Evolutionary conservation across 2,329 filamentous ascomycete genomes (phyloP), one percentile per base, ranked within the genome.

Genomic region (Verticillium isaacii): DNA sequence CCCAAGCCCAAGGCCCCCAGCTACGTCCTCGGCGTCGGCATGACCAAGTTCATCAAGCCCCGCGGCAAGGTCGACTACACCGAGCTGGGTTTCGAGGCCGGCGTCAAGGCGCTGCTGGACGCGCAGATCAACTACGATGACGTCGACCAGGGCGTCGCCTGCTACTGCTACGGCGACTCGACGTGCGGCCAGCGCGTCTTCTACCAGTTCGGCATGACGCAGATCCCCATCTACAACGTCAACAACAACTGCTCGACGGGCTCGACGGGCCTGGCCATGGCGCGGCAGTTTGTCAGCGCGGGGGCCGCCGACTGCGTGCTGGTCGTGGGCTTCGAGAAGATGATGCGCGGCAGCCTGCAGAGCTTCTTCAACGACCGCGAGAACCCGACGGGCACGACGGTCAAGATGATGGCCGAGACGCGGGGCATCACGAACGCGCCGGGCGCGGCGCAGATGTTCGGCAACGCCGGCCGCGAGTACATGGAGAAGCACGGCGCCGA

Each of bases 1-100:
- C 75, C 76, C 70, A 80, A 80, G 67, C 73, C 80, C 60, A 80
- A 79, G 67, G 70, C 75, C 65, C 81, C 82, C 63, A 81, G 81
- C 82, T 98, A 98, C 82, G 91, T 98, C 73, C 87, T 98, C 64
- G 94, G 94, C 81, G 95, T 98, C 69, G 94, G 94, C 80, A 95
- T 98, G 92, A 98, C 94, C 79, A 96, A 96, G 79, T 98, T 98
- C 85, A 94, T 97, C 85, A 97, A 97, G 82, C 93, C 93, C 52
- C 87, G 93, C 61, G 92, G 92, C 74, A 94, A 94, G 75, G 91
- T 96, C 67, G 93, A 97, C 80, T 97, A 97, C 79, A 92, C 92
- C 8, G 93, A 97, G 74, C 87, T 97, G 29, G 93, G 93, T 61
- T 97, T 93, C 75, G 93, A 97, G 77, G 93, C 93, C 12, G 92